Base-by-base conservation (phyloP, 2,329 filamentous ascomycete genomes). In the Pseudocercospora macadamiae region DNA sequence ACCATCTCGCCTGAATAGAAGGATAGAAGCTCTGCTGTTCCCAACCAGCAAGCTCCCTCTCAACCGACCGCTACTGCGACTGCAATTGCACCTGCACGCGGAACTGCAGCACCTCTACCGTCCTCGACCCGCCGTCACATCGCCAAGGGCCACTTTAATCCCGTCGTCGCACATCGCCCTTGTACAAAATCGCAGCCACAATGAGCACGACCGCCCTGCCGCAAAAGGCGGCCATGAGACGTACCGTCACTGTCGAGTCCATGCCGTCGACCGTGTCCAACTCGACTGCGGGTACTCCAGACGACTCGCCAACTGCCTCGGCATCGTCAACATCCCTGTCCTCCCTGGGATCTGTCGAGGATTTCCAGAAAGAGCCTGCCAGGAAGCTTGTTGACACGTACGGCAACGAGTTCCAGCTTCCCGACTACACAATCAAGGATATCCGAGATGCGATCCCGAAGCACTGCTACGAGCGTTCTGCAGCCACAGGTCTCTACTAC, bases 341-440 rank as follows among this genome's bases (percentile, higher is more conserved):
- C 9, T 97, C 95, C 23, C 82, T 97, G 74, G 88, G 86, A 57
- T 93, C 90, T 9, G 83, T 86, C 56, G 71, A 73, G 28, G 80
- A 84, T 44, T 84, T 82, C 56, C 80, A 82, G 66, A 73, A 74
- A 64, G 79, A 79, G 9, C 25, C 59, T 42, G 28, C 37, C 68
- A 76, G 79, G 66, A 86, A 87, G 75, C 85, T 99, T 67, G 71
- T 95, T 65, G 93, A 99, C 79, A 93, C 91, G 10, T 95, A 96
- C 75, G 95, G 95, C 77, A 96, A 97, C 77, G 85, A 92, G 72
- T 99, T 99, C 81, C 83, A 91, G 76, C 83, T 96, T 57, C 95
- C 95, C 67, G 89, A 97, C 79, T 99, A 89, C 82, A 96, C 92
- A 74, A 96, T 99, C 84, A 96, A 96, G 83, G 86, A 99, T 74